Evolutionary conservation across 1,284 basidiomycete genomes (phyloP), one percentile per base, ranked within the genome.

Genomic region (Malassezia obtusa): DNA sequence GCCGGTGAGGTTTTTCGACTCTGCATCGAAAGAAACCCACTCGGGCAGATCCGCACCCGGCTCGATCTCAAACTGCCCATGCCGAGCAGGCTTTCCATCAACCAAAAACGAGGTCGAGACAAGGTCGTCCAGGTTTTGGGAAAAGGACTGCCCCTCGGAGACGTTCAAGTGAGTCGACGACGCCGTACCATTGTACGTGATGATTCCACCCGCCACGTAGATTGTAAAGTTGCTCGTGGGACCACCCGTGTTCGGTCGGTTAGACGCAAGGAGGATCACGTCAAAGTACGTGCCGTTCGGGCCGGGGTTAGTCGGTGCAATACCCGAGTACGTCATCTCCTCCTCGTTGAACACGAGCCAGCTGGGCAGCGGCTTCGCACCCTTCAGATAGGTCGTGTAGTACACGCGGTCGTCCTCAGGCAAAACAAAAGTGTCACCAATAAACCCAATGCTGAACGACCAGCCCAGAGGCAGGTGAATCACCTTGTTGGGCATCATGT

Each of bases 371-470:
- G 79, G 77, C 0, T 81, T 80, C 5, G 86, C 84, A 60, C 88
- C 82, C 0, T 77, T 77, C 59, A 82, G 80, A 25, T 80, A 77
- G 9, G 83, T 83, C 7, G 80, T 79, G 66, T 89, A 90, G 72
- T 77, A 86, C 14, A 91, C 75, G 24, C 59, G 52, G 45, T 69
- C 58, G 35, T 64, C 60, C 22, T 62, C 45, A 6, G 75, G 67
- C 30, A 79, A 76, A 1, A 68, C 67, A 71, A 84, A 86, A 1
- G 86, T 89, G 45, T 80, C 77, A 56, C 81, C 78, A 37, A 82
- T 77, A 64, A 94, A 83, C 10, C 90, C 91, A 52, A 95, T 80
- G 64, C 87, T 89, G 76, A 92, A 95, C 0, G 87, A 89, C 89
- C 89, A 94, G 26, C 78, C 77, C 2, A 82, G 81, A 1, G 88